Conservation (phyloP, 139 green algal species). For the Auxenochlorella pyrenoidosa region DNA sequence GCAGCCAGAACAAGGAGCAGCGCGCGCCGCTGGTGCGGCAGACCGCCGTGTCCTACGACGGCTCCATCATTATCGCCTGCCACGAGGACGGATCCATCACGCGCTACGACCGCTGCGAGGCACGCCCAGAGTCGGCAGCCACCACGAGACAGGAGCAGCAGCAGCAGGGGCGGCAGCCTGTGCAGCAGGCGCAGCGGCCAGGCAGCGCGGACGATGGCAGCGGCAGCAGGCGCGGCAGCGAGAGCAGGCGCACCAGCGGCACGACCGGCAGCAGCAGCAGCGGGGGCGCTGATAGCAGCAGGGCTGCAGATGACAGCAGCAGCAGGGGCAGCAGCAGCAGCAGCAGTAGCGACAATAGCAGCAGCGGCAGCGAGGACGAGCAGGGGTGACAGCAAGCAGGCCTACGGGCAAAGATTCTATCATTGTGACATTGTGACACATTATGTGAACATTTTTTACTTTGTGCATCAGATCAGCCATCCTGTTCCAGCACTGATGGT, state of each 20-base stretch:
- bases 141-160: neutral
- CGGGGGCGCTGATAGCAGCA: neutral
- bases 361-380: neutral
- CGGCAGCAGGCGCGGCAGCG: neutral
- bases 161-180: neutral
- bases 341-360: neutral
- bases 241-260: neutral
- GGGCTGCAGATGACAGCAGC: neutral
- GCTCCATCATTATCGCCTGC: conserved; percentile 57
- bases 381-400: too few relatives aligned
- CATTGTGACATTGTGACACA: too few relatives aligned
- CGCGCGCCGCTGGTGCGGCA: conserved; percentile 64
- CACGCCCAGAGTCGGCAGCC: neutral
- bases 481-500: too few relatives aligned
- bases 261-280: neutral
- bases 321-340: neutral
- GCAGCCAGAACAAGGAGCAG: neutral
- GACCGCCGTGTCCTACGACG: conserved; percentile 75
- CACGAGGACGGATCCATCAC: conserved; percentile 74
- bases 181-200: neutral
- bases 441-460: too few relatives aligned
- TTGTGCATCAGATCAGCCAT: too few relatives aligned
- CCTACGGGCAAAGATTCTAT: too few relatives aligned
- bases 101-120: conserved; percentile 24
- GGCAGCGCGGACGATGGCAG: neutral